Percentiles rank a stretch among this genome's conserved stretches.
These are phyloP conservation scores for Kodamaea restingae DNA, from an alignment of 805 yeast genomes.

Conservation along the genomic window DNA sequence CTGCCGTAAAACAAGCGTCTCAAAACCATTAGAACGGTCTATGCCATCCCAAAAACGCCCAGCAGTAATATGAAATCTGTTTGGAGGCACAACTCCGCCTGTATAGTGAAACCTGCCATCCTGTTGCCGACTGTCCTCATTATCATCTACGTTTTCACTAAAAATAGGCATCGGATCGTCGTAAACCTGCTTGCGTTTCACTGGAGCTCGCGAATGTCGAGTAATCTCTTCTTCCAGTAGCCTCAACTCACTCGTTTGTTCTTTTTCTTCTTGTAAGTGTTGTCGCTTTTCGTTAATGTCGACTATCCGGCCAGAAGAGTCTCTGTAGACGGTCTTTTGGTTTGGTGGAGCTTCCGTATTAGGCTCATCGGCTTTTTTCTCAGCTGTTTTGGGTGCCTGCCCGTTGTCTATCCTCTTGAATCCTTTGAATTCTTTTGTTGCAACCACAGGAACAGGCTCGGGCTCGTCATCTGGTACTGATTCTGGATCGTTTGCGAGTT, in stretches of 20 bases:
- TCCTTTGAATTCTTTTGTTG: constrained; percentile 22
- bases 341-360: not conserved
- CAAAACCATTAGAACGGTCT: constrained; percentile 86
- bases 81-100: constrained; percentile 52
- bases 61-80: constrained; percentile 72
- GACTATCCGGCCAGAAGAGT: constrained; percentile 53
- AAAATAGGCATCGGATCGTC: constrained; percentile 67
- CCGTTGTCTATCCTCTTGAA: constrained; percentile 37
- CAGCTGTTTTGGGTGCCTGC: constrained; percentile 4
- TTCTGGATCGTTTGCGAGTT: constrained; percentile 6
- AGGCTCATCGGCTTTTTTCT: not conserved
- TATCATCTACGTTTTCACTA: constrained; percentile 13
- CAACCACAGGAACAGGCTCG: constrained; percentile 19
- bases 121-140: constrained; percentile 18
- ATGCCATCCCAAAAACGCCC: constrained; percentile 92
- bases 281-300: constrained; percentile 31
- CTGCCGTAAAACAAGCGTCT: constrained; percentile 50
- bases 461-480: not conserved
- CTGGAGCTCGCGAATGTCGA: constrained; percentile 31
- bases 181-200: constrained; percentile 21
- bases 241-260: constrained; percentile 13
- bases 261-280: constrained; percentile 15
- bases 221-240: constrained; percentile 29
- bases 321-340: constrained; percentile 54
- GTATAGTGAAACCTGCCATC: constrained; percentile 27